Evolutionary conservation across 768 basidiomycete species (phyloP).

Genomic region (Melanogaster broomeanus): DNA sequence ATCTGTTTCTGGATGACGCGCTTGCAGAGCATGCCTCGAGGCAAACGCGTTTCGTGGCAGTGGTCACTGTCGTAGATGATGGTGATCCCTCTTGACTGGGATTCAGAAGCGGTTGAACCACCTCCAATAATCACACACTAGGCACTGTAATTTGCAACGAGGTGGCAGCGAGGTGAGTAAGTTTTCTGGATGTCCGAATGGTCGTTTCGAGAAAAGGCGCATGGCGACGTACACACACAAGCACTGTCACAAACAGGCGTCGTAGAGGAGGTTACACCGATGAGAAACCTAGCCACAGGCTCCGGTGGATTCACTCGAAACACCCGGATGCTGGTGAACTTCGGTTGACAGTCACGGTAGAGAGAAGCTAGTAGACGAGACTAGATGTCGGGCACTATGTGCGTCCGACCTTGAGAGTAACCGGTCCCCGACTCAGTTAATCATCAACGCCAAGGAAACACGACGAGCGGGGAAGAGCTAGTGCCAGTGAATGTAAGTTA

Average conservation of each 20-base stretch:
- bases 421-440: not conserved
- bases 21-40: slow-evolving; percentile 26
- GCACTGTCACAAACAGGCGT: not conserved
- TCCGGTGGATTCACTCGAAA: not conserved
- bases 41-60: slow-evolving; percentile 22
- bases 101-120: slow-evolving; percentile 1
- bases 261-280: not conserved
- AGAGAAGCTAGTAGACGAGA: no score
- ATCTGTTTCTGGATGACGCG: not conserved
- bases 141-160: slow-evolving; percentile 19
- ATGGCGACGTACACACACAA: not conserved
- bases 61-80: slow-evolving; percentile 13
- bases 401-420: not conserved
- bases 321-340: not conserved
- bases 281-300: not conserved
- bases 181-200: slow-evolving; percentile 7
- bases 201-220: no score
- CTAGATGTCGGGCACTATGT: not conserved
- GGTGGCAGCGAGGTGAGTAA: slow-evolving; percentile 20
- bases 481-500: not conserved
- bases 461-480: not conserved
- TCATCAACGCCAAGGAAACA: not conserved
- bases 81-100: slow-evolving; percentile 6
- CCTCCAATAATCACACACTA: slow-evolving; percentile 8
- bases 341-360: not conserved